These are phyloP conservation scores for Ogataea pignaliae DNA, from an alignment of 805 yeast genomes.

Conservation along the genomic window DNA sequence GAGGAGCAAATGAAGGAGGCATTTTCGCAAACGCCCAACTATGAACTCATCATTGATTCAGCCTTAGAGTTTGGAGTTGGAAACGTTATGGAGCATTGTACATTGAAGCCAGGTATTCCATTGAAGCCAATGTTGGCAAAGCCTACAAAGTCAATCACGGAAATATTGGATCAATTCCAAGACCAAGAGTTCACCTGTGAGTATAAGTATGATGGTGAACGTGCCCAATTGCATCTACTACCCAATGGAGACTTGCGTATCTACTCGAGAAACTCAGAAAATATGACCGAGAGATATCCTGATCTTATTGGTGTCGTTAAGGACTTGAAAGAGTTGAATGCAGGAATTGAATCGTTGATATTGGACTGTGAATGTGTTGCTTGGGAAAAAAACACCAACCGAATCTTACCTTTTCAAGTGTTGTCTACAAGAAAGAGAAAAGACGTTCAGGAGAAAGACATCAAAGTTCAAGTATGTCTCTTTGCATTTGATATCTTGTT, in stretches of 20 bases:
- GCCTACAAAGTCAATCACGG: constrained; percentile 92
- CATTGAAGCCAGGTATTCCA: constrained; percentile 87
- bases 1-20: constrained; percentile 82
- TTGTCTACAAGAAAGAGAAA: constrained; percentile 91
- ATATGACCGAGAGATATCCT: constrained; percentile 95
- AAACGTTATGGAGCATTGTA: constrained; percentile 61
- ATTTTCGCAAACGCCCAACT: constrained; percentile 86
- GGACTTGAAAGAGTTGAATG: constrained; percentile 33
- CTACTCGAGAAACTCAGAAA: constrained; percentile 92
- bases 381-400: constrained; percentile 76
- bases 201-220: constrained; percentile 95
- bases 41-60: constrained; percentile 67
- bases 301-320: constrained; percentile 71
- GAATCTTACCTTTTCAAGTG: constrained; percentile 90
- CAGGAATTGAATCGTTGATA: constrained; percentile 53
- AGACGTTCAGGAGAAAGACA: constrained; percentile 81
- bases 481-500: constrained; percentile 88
- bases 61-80: constrained; percentile 66
- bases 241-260: constrained; percentile 63
- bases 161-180: constrained; percentile 83
- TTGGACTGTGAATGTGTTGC: constrained; percentile 98
- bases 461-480: constrained; percentile 85
- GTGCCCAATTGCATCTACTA: constrained; percentile 88
- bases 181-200: constrained; percentile 89
- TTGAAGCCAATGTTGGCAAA: constrained; percentile 97